A percentile compares a stretch with the other conserved stretches of the same genome.
These are phyloP conservation scores for Blastobotrys raffinosifermentans DNA, from an alignment of 1,139 yeast genomes.

Conservation along the genomic window DNA sequence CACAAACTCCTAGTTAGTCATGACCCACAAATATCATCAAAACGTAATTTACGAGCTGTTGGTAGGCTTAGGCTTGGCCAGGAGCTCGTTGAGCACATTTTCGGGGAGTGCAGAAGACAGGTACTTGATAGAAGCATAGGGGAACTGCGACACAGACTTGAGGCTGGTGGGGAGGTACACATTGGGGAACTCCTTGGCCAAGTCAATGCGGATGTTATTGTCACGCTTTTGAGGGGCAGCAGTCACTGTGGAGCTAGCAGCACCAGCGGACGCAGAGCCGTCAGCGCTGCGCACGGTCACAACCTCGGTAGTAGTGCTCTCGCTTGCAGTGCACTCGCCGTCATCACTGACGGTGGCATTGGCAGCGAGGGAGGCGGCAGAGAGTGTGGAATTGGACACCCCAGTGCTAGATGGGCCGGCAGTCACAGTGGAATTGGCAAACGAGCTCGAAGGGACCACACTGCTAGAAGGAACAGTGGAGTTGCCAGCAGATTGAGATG, in stretches of 20 bases:
- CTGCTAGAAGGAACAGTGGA: not conserved
- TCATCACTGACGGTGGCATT: not conserved
- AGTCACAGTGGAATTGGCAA: constrained; percentile 22
- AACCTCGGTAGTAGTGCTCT: constrained; percentile 2
- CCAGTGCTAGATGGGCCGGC: constrained; percentile 21
- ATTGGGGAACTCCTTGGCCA: not conserved
- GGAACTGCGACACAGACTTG: constrained; percentile 1
- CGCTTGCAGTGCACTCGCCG: not conserved
- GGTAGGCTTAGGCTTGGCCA: not conserved
- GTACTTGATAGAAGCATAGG: constrained; percentile 1
- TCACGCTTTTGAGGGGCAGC: not conserved
- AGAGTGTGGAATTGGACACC: constrained; percentile 20
- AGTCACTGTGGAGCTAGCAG: constrained; percentile 5
- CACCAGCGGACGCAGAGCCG: constrained; percentile 4
- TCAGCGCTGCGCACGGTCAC: constrained; percentile 1
- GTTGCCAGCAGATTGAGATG: not conserved
- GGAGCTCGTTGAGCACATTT: not conserved
- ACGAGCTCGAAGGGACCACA: constrained; percentile 12
- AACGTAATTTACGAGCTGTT: not conserved
- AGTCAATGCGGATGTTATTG: not conserved
- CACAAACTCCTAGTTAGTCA: not conserved
- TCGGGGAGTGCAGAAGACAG: not conserved
- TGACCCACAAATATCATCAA: not conserved
- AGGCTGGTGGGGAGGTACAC: constrained; percentile 5
- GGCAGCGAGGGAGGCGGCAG: constrained; percentile 2